Evolutionary conservation across 495 filamentous ascomycete genomes (phyloP).

Genomic region (Penicillium bialowiezense): DNA sequence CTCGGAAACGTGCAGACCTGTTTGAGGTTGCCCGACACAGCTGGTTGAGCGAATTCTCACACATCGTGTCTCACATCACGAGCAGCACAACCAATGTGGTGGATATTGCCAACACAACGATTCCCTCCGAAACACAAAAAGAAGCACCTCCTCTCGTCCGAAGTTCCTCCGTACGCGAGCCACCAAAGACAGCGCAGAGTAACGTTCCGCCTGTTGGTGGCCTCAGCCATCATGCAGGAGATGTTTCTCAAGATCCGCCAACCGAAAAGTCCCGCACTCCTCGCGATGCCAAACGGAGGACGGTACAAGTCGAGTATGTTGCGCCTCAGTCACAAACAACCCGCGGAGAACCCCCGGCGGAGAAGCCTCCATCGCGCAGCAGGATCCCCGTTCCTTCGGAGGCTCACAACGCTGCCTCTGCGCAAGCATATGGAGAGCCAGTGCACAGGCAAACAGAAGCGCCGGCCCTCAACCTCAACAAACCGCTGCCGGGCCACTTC

Average conservation of each 20-base stretch:
- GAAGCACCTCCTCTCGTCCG: slow-evolving; percentile 70
- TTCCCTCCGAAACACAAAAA: slow-evolving; percentile 52
- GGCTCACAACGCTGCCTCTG: slow-evolving; percentile 1
- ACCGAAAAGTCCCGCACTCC: slow-evolving; percentile 59
- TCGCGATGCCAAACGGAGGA: slow-evolving; percentile 85
- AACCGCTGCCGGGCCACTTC: slow-evolving; percentile 39
- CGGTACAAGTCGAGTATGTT: slow-evolving; percentile 98
- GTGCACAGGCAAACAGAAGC: slow-evolving; percentile 3
- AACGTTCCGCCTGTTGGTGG: slow-evolving; percentile 57
- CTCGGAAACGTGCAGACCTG: slow-evolving; percentile 88
- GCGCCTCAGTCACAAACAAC: slow-evolving; percentile 80
- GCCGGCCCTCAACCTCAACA: slow-evolving; percentile 24
- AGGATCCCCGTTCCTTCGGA: slow-evolving; percentile 19
- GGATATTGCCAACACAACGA: slow-evolving; percentile 81
- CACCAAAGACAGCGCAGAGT: slow-evolving; percentile 66
- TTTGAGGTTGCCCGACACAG: slow-evolving; percentile 98
- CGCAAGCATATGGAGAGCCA: slow-evolving; percentile 9
- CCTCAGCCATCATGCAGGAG: slow-evolving; percentile 71
- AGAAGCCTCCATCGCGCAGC: slow-evolving; percentile 12
- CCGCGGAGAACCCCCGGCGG: slow-evolving; percentile 52
- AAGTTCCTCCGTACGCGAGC: slow-evolving; percentile 89
- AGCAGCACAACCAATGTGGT: slow-evolving; percentile 85
- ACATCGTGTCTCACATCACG: slow-evolving; percentile 93
- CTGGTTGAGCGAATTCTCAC: slow-evolving; percentile 94
- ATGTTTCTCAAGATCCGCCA: slow-evolving; percentile 66